A percentile compares a stretch with the other conserved stretches of the same genome.
Evolutionary conservation across 495 filamentous ascomycete species (phyloP).

Genomic region (Bathelium albidoporum): DNA sequence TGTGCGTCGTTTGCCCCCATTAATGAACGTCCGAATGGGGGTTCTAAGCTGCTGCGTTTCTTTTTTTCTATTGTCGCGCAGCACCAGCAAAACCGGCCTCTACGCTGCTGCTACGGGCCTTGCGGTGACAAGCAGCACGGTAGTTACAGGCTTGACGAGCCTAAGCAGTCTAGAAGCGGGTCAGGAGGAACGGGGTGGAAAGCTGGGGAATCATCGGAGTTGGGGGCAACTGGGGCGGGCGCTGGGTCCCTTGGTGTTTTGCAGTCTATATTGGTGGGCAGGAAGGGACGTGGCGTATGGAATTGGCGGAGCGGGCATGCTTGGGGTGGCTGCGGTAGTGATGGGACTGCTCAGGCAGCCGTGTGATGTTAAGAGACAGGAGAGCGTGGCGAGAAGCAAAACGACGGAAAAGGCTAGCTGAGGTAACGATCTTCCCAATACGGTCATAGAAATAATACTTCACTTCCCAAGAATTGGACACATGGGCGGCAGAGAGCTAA

Average conservation of each 20-base stretch:
- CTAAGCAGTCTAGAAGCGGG: conserved; percentile 79
- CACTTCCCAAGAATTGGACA: neutral
- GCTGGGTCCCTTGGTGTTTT: conserved; percentile 79
- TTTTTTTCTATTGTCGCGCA: conserved; percentile 68
- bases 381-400: conserved; percentile 8
- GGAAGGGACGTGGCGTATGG: conserved; percentile 77
- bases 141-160: conserved; percentile 88
- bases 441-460: neutral
- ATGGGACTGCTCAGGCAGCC: conserved; percentile 52
- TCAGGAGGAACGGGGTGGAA: conserved; percentile 70
- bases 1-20: conserved; percentile 68
- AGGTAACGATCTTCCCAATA: neutral
- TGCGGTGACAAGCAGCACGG: conserved; percentile 81
- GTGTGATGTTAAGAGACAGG: neutral
- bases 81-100: conserved; percentile 53
- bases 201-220: conserved; percentile 75
- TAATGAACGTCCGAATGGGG: conserved; percentile 67
- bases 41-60: conserved; percentile 64
- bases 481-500: too few species aligned
- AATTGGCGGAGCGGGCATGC: conserved; percentile 69
- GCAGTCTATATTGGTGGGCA: conserved; percentile 98
- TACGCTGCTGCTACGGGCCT: conserved; percentile 74
- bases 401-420: neutral
- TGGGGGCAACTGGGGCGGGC: conserved; percentile 82
- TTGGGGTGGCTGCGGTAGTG: conserved; percentile 57